phyloP scores from a whole-genome alignment of 495 filamentous ascomycete species.

The Penicillium flavigenum region DNA sequence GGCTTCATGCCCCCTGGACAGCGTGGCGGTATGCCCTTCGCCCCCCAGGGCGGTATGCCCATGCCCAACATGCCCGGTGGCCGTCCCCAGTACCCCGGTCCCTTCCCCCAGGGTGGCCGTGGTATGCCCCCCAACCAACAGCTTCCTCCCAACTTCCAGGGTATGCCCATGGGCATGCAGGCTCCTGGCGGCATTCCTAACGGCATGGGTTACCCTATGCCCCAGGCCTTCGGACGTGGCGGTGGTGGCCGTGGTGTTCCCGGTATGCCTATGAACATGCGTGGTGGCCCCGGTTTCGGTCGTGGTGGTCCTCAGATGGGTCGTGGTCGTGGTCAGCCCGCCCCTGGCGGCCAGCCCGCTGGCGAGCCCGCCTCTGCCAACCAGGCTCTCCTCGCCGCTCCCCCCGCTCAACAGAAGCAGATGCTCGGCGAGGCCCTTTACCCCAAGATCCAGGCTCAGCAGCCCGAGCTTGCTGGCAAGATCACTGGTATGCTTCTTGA shows the following conservation, averaged over 20 bases:
- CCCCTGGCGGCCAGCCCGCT: constrained; percentile 31
- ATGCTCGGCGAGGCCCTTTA: constrained; percentile 95
- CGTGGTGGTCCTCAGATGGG: constrained; percentile 54
- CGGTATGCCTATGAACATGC: constrained; percentile 70
- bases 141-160: constrained; percentile 79
- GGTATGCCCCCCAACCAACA: constrained; percentile 74
- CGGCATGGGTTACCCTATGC: constrained; percentile 59
- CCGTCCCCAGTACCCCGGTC: constrained; percentile 78
- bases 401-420: constrained; percentile 86
- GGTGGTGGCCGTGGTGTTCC: constrained; percentile 73
- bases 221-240: constrained; percentile 61
- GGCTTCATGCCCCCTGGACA: constrained; percentile 71
- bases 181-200: constrained; percentile 53
- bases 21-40: constrained; percentile 82
- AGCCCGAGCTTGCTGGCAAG: constrained; percentile 95
- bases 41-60: constrained; percentile 73
- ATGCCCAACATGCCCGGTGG: constrained; percentile 79
- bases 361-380: constrained; percentile 32
- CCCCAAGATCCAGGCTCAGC: constrained; percentile 91
- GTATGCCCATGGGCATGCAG: constrained; percentile 76
- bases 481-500: constrained; percentile 99
- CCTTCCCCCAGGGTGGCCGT: constrained; percentile 80
- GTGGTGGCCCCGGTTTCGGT: constrained; percentile 64
- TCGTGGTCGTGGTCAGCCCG: constrained; percentile 47
- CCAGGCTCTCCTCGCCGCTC: constrained; percentile 52